Percentiles rank a stretch among this genome's conserved stretches.
These are phyloP conservation scores for Fusarium domesticum DNA, from an alignment of 2,329 filamentous ascomycete genomes.

Conservation along the genomic window DNA sequence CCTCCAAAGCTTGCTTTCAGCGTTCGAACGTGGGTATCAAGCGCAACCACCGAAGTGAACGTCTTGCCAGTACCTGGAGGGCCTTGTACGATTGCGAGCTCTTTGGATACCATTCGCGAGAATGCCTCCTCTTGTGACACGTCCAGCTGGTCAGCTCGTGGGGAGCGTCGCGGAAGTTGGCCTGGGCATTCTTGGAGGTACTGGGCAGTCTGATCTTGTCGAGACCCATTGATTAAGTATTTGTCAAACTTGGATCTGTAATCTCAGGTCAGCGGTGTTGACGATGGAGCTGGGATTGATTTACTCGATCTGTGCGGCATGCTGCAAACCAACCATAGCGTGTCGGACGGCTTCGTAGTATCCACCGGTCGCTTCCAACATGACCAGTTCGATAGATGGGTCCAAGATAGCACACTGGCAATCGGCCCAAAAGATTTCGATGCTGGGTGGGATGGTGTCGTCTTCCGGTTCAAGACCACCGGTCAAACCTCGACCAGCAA, in stretches of 20 bases:
- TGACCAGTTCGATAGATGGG: conserved; percentile 65
- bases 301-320: conserved; percentile 52
- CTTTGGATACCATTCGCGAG: conserved; percentile 65
- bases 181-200: conserved; percentile 27
- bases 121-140: conserved; percentile 68
- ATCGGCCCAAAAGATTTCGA: conserved; percentile 72
- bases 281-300: conserved; percentile 28
- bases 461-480: conserved; percentile 53
- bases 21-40: conserved; percentile 49
- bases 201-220: conserved; percentile 27
- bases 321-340: conserved; percentile 69
- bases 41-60: conserved; percentile 69
- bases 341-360: conserved; percentile 78
- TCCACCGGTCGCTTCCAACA: conserved; percentile 71
- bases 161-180: conserved; percentile 2
- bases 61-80: conserved; percentile 78
- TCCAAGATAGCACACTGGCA: conserved; percentile 62
- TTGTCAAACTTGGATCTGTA: conserved; percentile 59
- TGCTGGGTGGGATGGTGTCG: conserved; percentile 52
- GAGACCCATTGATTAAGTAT: conserved; percentile 53
- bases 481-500: conserved; percentile 66
- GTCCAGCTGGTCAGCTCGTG: conserved; percentile 52
- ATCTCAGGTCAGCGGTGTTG: conserved; percentile 1
- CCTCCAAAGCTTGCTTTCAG: conserved; percentile 47
- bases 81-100: conserved; percentile 76